These are phyloP conservation scores for Datisca glomerata DNA, from an alignment of 306 rosid genomes.

Conservation along the genomic window DNA sequence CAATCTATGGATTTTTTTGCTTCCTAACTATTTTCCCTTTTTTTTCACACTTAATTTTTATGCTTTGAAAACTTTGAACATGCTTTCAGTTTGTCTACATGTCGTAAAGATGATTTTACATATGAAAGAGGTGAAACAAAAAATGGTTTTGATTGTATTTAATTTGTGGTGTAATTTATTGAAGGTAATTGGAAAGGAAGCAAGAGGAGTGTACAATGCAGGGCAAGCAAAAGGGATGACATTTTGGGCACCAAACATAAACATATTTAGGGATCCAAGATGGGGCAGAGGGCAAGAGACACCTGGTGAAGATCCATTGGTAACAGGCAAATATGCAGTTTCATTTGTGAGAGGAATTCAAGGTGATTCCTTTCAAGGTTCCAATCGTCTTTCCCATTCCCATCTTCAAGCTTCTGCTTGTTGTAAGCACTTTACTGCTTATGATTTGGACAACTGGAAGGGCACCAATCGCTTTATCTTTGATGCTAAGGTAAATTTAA, in stretches of 20 bases:
- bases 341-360: slow-evolving; percentile 78
- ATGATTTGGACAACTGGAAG: slow-evolving; percentile 84
- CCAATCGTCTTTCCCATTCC: slow-evolving; percentile 19
- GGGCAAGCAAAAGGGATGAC: slow-evolving; percentile 80
- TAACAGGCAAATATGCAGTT: slow-evolving; percentile 47
- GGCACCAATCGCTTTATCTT: slow-evolving; percentile 53
- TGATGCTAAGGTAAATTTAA: slow-evolving; percentile 62
- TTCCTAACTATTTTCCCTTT: neutral
- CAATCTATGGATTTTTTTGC: slow-evolving; percentile 1
- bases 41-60: neutral
- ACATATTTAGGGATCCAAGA: slow-evolving; percentile 86
- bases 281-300: slow-evolving; percentile 99
- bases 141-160: neutral
- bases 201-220: slow-evolving; percentile 61
- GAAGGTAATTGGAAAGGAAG: slow-evolving; percentile 67
- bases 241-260: slow-evolving; percentile 93
- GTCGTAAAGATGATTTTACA: neutral
- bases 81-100: too few species aligned
- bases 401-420: slow-evolving; percentile 85
- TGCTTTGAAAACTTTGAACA: too few species aligned
- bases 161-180: neutral
- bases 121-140: neutral
- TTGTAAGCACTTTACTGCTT: slow-evolving; percentile 92
- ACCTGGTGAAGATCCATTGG: slow-evolving; percentile 79
- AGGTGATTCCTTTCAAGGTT: slow-evolving; percentile 54